A percentile compares a stretch with the other conserved stretches of the same genome.
These are phyloP conservation scores for Claviceps monticola DNA, from an alignment of 2,329 filamentous ascomycete species.

Conservation along the genomic window DNA sequence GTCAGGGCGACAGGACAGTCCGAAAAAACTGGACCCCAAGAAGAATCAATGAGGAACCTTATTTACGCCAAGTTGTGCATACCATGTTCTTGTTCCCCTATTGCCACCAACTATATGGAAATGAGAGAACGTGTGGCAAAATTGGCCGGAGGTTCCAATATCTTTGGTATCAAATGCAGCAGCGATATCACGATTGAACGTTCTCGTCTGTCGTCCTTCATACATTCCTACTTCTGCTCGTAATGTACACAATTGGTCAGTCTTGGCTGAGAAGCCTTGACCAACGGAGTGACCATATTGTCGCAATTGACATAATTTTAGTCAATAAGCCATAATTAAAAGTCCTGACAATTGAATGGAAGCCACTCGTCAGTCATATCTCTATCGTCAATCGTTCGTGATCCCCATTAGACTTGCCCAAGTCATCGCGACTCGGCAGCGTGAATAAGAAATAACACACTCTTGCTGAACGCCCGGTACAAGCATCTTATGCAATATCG, in stretches of 20 bases:
- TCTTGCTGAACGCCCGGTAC: constrained; percentile 14
- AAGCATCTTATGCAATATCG: constrained; percentile 10
- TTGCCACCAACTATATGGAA: not conserved
- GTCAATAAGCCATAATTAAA: constrained; percentile 10
- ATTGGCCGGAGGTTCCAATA: not conserved
- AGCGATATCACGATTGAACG: not conserved
- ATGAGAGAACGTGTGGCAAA: not conserved
- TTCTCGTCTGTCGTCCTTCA: not conserved
- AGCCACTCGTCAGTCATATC: not conserved
- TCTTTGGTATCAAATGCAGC: not conserved
- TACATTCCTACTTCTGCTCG: constrained; percentile 2
- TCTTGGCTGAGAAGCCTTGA: not conserved
- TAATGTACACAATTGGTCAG: constrained; percentile 9
- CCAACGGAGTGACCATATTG: constrained; percentile 4
- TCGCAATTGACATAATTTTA: constrained; percentile 10
- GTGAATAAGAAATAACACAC: not conserved
- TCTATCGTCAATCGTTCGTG: not conserved
- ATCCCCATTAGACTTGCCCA: constrained; percentile 4
- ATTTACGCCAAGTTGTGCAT: not conserved
- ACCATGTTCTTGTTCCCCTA: not conserved
- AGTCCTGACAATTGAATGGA: constrained; percentile 2
- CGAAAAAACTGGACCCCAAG: constrained; percentile 30
- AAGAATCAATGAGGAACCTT: constrained; percentile 28
- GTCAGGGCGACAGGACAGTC: constrained; percentile 28
- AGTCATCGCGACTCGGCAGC: not conserved